phyloP scores from a whole-genome alignment of 192 early-diverging fungal genomes.

The Diversispora epigaea region DNA sequence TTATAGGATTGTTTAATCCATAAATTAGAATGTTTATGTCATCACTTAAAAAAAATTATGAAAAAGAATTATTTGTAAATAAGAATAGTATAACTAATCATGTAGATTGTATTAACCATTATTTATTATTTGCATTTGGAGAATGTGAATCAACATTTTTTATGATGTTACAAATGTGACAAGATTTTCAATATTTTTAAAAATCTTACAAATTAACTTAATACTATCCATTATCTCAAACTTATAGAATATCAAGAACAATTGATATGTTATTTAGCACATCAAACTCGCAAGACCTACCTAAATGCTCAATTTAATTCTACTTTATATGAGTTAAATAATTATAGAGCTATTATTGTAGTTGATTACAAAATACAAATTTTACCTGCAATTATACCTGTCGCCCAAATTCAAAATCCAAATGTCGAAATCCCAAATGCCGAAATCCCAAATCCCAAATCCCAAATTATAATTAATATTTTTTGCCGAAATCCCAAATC shows the following conservation, averaged over 20 bases:
- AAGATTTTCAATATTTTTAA: background rate
- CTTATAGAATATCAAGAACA: background rate
- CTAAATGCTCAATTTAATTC: background rate
- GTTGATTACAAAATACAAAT: constrained; percentile 6
- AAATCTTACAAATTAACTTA: background rate
- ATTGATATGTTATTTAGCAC: constrained; percentile 7
- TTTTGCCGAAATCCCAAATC: too few species aligned
- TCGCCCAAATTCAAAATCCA: too few species aligned
- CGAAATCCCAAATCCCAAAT: too few species aligned
- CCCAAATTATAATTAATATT: too few species aligned
- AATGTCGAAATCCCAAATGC: too few species aligned
- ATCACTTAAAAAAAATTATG: background rate
- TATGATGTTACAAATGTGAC: background rate
- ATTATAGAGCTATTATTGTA: background rate
- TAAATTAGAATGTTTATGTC: background rate
- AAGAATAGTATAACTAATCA: background rate
- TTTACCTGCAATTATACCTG: too few species aligned
- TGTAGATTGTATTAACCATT: background rate
- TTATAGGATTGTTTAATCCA: background rate
- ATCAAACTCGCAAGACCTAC: background rate
- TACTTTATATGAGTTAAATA: background rate
- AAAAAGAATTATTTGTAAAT: background rate
- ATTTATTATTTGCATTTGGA: constrained; percentile 2
- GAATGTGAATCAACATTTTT: background rate
- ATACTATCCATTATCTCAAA: background rate